These are phyloP conservation scores for Aspergillus nanangensis DNA, from an alignment of 495 filamentous ascomycete genomes.

Conservation along the genomic window DNA sequence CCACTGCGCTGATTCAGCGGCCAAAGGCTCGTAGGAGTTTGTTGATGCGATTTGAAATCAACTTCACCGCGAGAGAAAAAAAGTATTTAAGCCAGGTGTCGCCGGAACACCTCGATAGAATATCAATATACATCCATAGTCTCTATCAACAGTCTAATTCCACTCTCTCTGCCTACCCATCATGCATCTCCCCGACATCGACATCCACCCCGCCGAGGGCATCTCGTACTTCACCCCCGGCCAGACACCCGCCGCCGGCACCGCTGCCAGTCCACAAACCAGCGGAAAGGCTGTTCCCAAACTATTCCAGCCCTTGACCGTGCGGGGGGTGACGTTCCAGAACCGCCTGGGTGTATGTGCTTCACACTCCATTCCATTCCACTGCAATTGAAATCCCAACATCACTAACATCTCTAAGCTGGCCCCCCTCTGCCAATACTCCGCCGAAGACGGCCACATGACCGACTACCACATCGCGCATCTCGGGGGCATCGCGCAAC, in stretches of 20 bases:
- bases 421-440: conserved; percentile 66
- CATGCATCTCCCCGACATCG: too few relatives aligned
- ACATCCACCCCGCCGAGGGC: conserved; percentile 37
- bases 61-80: too few relatives aligned
- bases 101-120: too few relatives aligned
- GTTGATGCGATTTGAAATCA: too few relatives aligned
- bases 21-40: too few relatives aligned
- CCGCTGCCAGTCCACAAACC: conserved; percentile 48
- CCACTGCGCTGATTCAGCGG: too few relatives aligned
- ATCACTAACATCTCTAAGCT: conserved; percentile 20
- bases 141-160: too few relatives aligned
- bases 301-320: conserved; percentile 54
- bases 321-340: conserved; percentile 47
- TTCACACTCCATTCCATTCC: conserved; percentile 5
- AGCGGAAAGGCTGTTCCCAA: conserved; percentile 51
- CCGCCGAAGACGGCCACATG: conserved; percentile 54
- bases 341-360: conserved; percentile 48
- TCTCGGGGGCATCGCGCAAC: conserved; percentile 52
- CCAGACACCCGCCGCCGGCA: conserved; percentile 56
- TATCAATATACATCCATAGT: too few relatives aligned
- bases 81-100: too few relatives aligned
- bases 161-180: too few relatives aligned
- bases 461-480: conserved; percentile 59
- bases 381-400: not conserved
- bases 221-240: conserved; percentile 60